A percentile compares a stretch with the other conserved stretches of the same genome.
phyloP scores from a whole-genome alignment of 805 yeast genomes.

The Peterozyma toletana region DNA sequence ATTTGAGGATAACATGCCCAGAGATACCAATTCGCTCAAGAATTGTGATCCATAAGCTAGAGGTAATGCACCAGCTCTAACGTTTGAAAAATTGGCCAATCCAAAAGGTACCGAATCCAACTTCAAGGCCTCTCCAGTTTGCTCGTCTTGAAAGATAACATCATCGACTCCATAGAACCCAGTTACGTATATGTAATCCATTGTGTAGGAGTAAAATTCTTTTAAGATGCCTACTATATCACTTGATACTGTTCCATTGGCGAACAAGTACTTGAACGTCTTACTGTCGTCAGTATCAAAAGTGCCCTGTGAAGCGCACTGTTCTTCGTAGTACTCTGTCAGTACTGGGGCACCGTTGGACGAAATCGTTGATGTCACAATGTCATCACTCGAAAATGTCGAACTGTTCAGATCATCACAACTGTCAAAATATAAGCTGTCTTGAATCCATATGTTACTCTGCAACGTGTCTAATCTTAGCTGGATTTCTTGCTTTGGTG shows the following conservation, averaged over 20 bases:
- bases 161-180: constrained; percentile 20
- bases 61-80: constrained; percentile 37
- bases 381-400: background rate
- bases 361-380: background rate
- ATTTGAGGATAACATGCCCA: constrained; percentile 24
- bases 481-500: constrained; percentile 14
- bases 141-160: constrained; percentile 10
- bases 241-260: constrained; percentile 10
- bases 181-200: constrained; percentile 15
- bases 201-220: background rate
- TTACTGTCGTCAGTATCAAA: constrained; percentile 17
- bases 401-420: constrained; percentile 12
- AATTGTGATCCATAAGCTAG: constrained; percentile 25
- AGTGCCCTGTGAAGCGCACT: constrained; percentile 19
- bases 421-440: constrained; percentile 11
- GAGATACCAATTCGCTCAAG: constrained; percentile 23
- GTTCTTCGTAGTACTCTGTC: background rate
- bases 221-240: constrained; percentile 5
- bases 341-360: background rate
- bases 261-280: constrained; percentile 10
- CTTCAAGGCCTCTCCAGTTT: background rate
- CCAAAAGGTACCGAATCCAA: constrained; percentile 27
- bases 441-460: constrained; percentile 23
- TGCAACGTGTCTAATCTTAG: constrained; percentile 22
- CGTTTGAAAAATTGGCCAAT: constrained; percentile 26